phyloP scores from a whole-genome alignment of 2,329 filamentous ascomycete genomes.

The Colletotrichum caudatum region DNA sequence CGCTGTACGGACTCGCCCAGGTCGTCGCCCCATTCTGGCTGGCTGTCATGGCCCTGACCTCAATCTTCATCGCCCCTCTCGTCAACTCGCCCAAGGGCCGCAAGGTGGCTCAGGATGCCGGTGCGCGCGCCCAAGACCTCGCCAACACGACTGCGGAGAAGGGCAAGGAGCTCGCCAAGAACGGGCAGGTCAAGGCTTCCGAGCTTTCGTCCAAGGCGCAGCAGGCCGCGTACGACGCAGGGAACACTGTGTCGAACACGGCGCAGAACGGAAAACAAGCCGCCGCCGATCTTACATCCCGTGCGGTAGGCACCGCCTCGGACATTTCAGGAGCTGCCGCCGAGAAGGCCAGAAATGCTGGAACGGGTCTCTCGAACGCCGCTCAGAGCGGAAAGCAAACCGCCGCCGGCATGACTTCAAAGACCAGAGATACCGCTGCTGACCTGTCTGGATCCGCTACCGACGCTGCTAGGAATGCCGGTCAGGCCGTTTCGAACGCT shows the following conservation, averaged over 20 bases:
- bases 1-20: slow-evolving; percentile 13
- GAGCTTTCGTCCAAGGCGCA: slow-evolving; percentile 7
- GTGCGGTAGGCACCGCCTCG: background rate
- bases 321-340: background rate
- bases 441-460: background rate
- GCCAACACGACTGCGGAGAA: slow-evolving; percentile 21
- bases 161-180: slow-evolving; percentile 10
- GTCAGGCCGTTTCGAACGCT: background rate
- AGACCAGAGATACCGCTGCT: background rate
- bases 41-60: slow-evolving; percentile 16
- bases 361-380: background rate
- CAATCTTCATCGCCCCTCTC: slow-evolving; percentile 26
- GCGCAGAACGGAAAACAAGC: background rate
- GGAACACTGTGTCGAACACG: background rate
- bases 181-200: slow-evolving; percentile 19
- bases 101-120: slow-evolving; percentile 10
- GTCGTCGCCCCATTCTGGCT: slow-evolving; percentile 24
- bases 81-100: slow-evolving; percentile 11
- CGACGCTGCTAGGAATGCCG: background rate
- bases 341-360: background rate
- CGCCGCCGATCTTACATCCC: background rate
- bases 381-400: background rate
- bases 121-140: slow-evolving; percentile 24
- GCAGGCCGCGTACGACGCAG: background rate
- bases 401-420: background rate